Base-by-base conservation (phyloP, 2,329 filamentous ascomycete species). In the Apiospora marii region DNA sequence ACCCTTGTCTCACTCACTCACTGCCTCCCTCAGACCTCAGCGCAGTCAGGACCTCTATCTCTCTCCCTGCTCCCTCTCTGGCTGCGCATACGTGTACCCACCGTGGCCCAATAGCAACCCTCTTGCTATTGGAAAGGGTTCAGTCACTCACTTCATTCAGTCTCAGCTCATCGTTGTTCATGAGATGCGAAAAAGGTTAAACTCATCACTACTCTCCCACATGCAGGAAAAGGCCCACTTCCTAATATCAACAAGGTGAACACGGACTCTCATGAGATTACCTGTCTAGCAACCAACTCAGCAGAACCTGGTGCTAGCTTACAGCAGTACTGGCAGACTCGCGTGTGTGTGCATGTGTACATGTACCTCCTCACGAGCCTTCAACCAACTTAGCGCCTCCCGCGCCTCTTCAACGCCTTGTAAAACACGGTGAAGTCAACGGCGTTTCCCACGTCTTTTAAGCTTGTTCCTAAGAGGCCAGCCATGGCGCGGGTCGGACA, bases 401-500 rank as follows among this genome's bases (percentile, higher is more conserved):
- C 27, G 51, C 48, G 69, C 69, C 69, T 70, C 69, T 49, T 37
- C 46, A 61, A 44, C 19, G 34, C 69, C 51, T 43, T 48, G 41
- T 64, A 58, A 71, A 30, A 67, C 69, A 67, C 48, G 48, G 34
- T 68, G 43, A 71, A 71, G 70, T 71, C 70, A 71, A 71, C 70
- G 70, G 70, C 61, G 70, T 41, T 68, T 46, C 34, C 44, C 51
- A 61, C 44, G 58, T 46, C 64, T 71, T 67, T 67, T 49, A 67
- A 64, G 58, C 58, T 64, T 64, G 58, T 34, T 67, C 49, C 48
- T 72, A 72, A 72, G 64, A 74, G 51, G 51, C 67, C 73, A 76
- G 75, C 72, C 75, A 75, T 71, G 75, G 73, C 74, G 74, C 61
- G 74, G 71, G 69, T 73, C 79, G 79, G 79, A 73, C 76, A 78